Conservation (phyloP, 78 protist species). For the Emiliania huxleyi region DNA sequence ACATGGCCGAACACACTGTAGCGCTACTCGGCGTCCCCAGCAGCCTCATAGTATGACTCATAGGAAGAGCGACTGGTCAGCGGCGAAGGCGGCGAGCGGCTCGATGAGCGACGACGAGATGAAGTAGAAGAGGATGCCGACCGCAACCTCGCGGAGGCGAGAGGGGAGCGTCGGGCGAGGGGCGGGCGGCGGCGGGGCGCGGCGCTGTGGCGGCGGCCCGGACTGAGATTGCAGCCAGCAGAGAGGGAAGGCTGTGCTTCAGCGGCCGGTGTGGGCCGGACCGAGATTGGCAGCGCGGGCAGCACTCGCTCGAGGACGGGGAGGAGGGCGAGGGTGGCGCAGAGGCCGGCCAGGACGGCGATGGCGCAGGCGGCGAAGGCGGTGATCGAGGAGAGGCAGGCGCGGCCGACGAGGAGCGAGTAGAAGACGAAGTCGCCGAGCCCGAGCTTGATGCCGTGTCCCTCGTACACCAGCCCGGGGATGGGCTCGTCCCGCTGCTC, state of each 20-base stretch:
- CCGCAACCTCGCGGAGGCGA: too few relatives aligned
- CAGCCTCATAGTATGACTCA: too few relatives aligned
- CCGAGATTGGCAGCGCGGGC: slow-evolving; percentile 96
- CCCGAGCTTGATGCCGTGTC: slow-evolving; percentile 84
- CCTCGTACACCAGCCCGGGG: slow-evolving; percentile 87
- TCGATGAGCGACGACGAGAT: neutral
- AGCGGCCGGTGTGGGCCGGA: too few relatives aligned
- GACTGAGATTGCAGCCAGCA: too few relatives aligned
- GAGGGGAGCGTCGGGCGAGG: too few relatives aligned
- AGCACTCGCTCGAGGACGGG: slow-evolving; percentile 81
- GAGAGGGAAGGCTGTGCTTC: too few relatives aligned
- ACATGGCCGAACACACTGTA: too few relatives aligned
- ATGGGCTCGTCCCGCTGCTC: slow-evolving; percentile 88
- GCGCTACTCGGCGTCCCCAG: neutral
- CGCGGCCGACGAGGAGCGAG: slow-evolving; percentile 76
- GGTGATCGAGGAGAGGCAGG: slow-evolving; percentile 26
- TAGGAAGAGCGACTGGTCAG: neutral
- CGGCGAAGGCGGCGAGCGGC: neutral
- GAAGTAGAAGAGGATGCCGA: slow-evolving; percentile 80
- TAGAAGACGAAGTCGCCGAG: slow-evolving; percentile 97
- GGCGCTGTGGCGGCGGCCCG: too few relatives aligned
- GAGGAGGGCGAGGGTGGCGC: slow-evolving; percentile 72
- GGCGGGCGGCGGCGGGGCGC: too few relatives aligned
- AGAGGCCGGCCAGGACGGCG: slow-evolving; percentile 83
- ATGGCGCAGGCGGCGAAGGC: slow-evolving; percentile 78